phyloP scores from a whole-genome alignment of 1,284 basidiomycete species.

The Tilletia setariae region DNA sequence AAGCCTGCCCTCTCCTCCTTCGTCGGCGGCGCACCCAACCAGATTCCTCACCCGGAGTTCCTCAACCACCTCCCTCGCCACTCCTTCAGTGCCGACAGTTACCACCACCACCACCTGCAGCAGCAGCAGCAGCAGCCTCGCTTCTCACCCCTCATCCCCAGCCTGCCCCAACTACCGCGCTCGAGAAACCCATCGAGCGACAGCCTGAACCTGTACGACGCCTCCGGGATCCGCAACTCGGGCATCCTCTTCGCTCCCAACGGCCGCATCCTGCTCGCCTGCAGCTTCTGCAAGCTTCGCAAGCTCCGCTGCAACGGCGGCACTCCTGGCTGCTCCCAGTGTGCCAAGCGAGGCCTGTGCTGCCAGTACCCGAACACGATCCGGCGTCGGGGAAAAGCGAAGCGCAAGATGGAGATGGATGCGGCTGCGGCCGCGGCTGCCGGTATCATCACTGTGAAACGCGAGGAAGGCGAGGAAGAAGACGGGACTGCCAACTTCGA shows the following conservation, averaged over 20 bases:
- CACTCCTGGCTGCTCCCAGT: neutral
- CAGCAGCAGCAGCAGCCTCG: no score
- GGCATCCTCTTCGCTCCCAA: conserved; percentile 12
- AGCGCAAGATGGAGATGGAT: neutral
- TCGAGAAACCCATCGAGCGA: neutral
- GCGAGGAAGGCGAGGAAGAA: neutral
- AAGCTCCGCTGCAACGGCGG: conserved; percentile 7
- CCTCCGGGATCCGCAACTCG: conserved; percentile 6
- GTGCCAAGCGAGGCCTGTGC: conserved; percentile 10
- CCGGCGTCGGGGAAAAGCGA: conserved; percentile 2
- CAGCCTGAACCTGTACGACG: conserved; percentile 12
- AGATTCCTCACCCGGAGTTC: neutral
- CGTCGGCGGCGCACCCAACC: neutral
- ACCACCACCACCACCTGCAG: no score
- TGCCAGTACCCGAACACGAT: conserved; percentile 2
- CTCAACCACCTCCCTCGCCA: neutral
- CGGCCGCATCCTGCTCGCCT: conserved; percentile 16
- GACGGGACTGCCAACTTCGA: no score
- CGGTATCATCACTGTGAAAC: neutral
- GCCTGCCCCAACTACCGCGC: neutral
- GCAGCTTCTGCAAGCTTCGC: conserved; percentile 16
- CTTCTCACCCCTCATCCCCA: neutral
- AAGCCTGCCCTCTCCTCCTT: neutral
- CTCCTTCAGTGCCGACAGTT: no score
- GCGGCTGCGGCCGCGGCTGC: no score